Base-by-base conservation (phyloP, 2,329 filamentous ascomycete species). In the Chaetothyriales sp. region DNA sequence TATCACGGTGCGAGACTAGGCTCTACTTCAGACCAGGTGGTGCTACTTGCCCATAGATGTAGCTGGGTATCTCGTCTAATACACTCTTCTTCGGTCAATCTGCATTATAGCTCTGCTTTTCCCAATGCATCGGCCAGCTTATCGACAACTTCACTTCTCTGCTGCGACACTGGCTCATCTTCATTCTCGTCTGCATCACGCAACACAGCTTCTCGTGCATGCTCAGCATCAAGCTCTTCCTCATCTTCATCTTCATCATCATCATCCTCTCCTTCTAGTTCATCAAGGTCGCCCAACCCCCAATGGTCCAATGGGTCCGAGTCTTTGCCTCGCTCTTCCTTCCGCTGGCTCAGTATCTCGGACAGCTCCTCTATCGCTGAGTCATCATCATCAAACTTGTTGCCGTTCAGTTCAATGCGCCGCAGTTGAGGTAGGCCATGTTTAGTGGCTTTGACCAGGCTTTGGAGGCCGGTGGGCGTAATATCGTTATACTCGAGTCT, bases 401-500 rank as follows among this genome's bases (percentile, higher is more conserved):
- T 98, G 48, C 92, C 92, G 65, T 98, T 96, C 58, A 98, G 72
- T 70, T 96, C 92, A 47, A 98, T 79, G 61, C 89, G 82, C 70
- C 83, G 84, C 58, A 98, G 71, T 10, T 77, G 77, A 1, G 87
- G 88, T 7, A 98, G 75, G 2, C 75, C 74, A 7, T 76, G 71
- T 60, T 79, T 79, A 3, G 80, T 80, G 2, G 85, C 86, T 18
- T 77, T 70, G 2, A 82, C 77, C 49, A 98, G 74, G 2, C 75
- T 77, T 63, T 84, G 81, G 47, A 96, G 68, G 18, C 83, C 85
- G 51, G 80, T 76, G 0, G 81, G 73, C 43, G 85, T 88, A 63
- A 98, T 92, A 59, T 98, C 92, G 70, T 96, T 96, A 74, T 84
- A 96, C 65, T 95, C 86, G 61, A 96, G 70, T 57, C 87, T 79